Conservation (phyloP, 441 rosid genomes). For the Raphanus hybrid region DNA sequence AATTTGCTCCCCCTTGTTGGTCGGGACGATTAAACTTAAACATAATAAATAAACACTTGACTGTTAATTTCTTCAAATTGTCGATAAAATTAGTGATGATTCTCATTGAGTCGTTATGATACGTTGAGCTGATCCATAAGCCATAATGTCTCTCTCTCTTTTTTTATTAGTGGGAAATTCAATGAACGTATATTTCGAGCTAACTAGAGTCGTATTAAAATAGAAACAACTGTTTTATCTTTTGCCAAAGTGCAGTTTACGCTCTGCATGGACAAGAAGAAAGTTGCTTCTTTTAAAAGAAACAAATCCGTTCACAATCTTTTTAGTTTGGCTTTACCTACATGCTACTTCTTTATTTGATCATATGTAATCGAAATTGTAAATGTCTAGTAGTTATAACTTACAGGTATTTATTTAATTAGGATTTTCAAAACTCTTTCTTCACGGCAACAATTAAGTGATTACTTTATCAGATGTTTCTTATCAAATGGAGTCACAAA, state of each 20-base stretch:
- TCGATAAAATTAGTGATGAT: background rate
- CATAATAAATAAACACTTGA: too few species aligned
- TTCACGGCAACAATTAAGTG: background rate
- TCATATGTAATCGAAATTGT: background rate
- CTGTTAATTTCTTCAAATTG: background rate
- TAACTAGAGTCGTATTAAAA: slow-evolving; percentile 7
- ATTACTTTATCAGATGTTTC: background rate
- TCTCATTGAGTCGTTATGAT: background rate
- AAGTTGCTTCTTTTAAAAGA: slow-evolving; percentile 22
- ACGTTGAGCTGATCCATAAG: background rate
- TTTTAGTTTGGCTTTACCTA: slow-evolving; percentile 17
- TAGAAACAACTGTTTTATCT: background rate
- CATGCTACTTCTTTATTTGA: slow-evolving; percentile 21
- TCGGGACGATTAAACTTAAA: background rate
- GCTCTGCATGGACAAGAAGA: background rate
- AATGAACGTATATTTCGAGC: background rate
- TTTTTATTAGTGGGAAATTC: background rate
- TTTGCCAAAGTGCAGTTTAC: slow-evolving; percentile 7
- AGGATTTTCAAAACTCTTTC: background rate
- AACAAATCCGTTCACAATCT: slow-evolving; percentile 22
- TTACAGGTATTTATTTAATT: background rate
- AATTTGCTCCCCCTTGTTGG: slow-evolving; percentile 9
- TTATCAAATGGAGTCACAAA: background rate
- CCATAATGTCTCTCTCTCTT: background rate
- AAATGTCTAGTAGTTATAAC: background rate